Conservation (phyloP, 257 asterid genomes). For the Oldenlandia corymbosa region DNA sequence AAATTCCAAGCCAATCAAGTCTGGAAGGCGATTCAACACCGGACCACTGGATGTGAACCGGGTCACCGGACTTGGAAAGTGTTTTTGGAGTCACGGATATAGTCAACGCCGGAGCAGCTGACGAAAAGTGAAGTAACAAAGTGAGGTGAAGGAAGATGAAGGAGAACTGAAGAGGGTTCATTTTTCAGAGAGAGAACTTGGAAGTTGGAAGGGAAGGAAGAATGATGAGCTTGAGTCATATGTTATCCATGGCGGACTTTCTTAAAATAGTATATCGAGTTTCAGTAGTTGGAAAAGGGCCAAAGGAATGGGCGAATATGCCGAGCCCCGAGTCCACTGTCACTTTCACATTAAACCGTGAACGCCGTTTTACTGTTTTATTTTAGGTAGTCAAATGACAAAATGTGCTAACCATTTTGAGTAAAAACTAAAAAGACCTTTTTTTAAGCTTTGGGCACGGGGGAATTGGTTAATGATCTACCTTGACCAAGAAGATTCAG, state of each 20-base stretch:
- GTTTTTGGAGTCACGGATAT: conserved; percentile 40
- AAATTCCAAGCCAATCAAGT: conserved; percentile 82
- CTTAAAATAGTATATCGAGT: not conserved
- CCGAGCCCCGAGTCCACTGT: not conserved
- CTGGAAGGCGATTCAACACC: conserved; percentile 46
- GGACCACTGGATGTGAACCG: conserved; percentile 51
- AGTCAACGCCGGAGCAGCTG: conserved; percentile 32
- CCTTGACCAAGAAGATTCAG: too few species aligned
- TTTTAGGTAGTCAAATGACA: too few species aligned
- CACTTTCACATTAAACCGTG: not conserved
- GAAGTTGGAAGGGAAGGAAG: not conserved
- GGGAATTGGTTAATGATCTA: too few species aligned
- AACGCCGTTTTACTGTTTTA: too few species aligned
- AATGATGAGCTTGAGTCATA: not conserved
- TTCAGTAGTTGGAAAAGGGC: not conserved
- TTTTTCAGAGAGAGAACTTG: too few species aligned
- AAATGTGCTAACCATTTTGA: too few species aligned
- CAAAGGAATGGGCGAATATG: not conserved
- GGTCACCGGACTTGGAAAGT: conserved; percentile 55
- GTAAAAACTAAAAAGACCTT: too few species aligned
- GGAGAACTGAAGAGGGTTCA: not conserved
- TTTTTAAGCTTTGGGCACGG: too few species aligned
- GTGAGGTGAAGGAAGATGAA: conserved; percentile 6
- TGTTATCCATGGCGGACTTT: not conserved
- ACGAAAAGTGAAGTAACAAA: conserved; percentile 7